phyloP scores from a whole-genome alignment of 2,329 filamentous ascomycete species.

The Delphinella strobiligena region DNA sequence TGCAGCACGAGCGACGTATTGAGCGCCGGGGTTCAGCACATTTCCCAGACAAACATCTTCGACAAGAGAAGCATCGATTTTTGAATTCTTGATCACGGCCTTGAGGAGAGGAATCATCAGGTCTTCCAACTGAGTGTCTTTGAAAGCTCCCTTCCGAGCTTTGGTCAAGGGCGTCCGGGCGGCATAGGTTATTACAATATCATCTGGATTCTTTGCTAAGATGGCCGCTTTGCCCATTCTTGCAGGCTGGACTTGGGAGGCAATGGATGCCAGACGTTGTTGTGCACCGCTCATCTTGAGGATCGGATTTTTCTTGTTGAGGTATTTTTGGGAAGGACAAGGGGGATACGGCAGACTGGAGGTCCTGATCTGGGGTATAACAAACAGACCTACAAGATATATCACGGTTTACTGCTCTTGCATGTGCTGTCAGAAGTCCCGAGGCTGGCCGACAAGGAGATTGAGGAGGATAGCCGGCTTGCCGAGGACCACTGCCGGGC shows the following conservation, averaged over 20 bases:
- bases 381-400: no score
- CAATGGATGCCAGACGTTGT: background rate
- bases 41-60: background rate
- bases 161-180: constrained; percentile 81
- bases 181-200: constrained; percentile 89
- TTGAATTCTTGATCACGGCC: background rate
- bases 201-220: constrained; percentile 67
- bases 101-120: constrained; percentile 27
- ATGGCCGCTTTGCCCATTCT: background rate
- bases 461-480: no score
- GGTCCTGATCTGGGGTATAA: no score
- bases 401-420: no score
- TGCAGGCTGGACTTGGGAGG: background rate
- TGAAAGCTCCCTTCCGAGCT: constrained; percentile 81
- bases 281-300: background rate
- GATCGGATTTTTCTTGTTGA: no score
- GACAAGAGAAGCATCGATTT: background rate
- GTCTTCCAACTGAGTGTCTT: constrained; percentile 82
- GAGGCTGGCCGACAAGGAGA: no score
- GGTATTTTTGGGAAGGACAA: no score
- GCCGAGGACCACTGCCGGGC: no score
- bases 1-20: background rate
- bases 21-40: background rate
- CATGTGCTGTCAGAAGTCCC: no score
- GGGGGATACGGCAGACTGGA: no score